Percentiles rank a stretch among this genome's conserved stretches.
These are phyloP conservation scores for Wickerhamiella spandovensis DNA, from an alignment of 805 yeast genomes.

Conservation along the genomic window DNA sequence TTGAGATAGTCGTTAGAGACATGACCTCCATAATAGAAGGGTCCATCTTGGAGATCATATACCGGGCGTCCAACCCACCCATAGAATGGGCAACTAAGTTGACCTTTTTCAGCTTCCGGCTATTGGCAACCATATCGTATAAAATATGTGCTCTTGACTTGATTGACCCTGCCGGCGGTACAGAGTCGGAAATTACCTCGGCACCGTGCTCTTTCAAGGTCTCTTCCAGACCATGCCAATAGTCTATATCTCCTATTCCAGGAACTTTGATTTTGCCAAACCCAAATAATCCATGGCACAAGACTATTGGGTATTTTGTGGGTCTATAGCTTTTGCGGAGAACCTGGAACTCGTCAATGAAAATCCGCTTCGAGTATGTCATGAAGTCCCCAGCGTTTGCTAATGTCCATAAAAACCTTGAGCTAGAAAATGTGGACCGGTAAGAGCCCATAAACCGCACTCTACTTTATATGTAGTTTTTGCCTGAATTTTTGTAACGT, in stretches of 20 bases:
- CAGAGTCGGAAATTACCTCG: conserved; percentile 56
- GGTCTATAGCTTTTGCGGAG: conserved; percentile 9
- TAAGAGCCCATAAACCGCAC: too few relatives aligned
- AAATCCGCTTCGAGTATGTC: neutral
- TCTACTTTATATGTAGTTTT: too few relatives aligned
- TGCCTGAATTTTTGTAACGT: too few relatives aligned
- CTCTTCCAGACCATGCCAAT: conserved; percentile 71
- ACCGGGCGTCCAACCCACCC: conserved; percentile 87
- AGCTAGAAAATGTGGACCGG: too few relatives aligned
- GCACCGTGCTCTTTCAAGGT: conserved; percentile 51
- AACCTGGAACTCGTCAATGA: conserved; percentile 13
- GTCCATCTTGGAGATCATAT: conserved; percentile 46
- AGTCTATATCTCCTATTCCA: conserved; percentile 34
- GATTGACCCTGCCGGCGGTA: conserved; percentile 72
- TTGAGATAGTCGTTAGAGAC: conserved; percentile 70
- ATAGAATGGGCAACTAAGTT: conserved; percentile 81
- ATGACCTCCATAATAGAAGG: conserved; percentile 40
- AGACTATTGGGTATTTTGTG: conserved; percentile 44
- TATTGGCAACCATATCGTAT: conserved; percentile 35
- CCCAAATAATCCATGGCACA: conserved; percentile 83
- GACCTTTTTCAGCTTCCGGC: conserved; percentile 28
- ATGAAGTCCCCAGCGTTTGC: neutral
- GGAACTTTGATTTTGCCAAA: conserved; percentile 48
- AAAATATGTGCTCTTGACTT: conserved; percentile 50
- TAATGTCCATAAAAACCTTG: too few relatives aligned